Evolutionary conservation across 2,329 filamentous ascomycete species (phyloP).

Genomic region (Domatiomyces globalis): DNA sequence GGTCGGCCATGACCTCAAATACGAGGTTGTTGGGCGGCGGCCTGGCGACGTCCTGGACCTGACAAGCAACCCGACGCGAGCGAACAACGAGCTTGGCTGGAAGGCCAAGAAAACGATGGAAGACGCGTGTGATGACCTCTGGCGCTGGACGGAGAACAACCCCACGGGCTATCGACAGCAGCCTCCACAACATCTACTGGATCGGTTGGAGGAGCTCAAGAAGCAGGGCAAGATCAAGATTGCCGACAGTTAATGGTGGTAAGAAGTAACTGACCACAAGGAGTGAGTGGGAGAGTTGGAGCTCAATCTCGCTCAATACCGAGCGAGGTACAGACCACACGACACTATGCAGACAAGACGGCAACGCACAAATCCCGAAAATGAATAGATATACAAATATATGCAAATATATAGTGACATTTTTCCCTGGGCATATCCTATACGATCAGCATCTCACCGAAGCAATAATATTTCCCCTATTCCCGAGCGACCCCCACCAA

Average conservation of each 20-base stretch:
- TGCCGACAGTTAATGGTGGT: neutral
- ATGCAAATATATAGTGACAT: neutral
- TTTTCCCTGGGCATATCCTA: neutral
- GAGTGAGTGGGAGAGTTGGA: no score
- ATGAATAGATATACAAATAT: neutral
- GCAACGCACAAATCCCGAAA: neutral
- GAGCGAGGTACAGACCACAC: neutral
- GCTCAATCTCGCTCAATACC: no score
- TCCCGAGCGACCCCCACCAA: neutral
- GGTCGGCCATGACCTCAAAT: conserved; percentile 72
- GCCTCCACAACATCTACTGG: conserved; percentile 69
- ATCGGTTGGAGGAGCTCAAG: conserved; percentile 38
- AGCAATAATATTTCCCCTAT: neutral
- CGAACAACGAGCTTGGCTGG: conserved; percentile 82
- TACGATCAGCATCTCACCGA: no score
- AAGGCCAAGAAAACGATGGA: conserved; percentile 82
- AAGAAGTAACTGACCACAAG: neutral
- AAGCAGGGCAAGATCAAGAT: conserved; percentile 6
- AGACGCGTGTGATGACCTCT: conserved; percentile 84
- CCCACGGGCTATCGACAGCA: conserved; percentile 86
- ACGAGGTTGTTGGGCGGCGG: conserved; percentile 70
- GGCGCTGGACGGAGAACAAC: conserved; percentile 96
- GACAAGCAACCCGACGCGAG: conserved; percentile 76
- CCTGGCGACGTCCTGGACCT: conserved; percentile 87
- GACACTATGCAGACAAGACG: neutral